These are phyloP conservation scores for Dryadomyces quercus-mongolicae DNA, from an alignment of 2,329 filamentous ascomycete genomes.

Conservation along the genomic window DNA sequence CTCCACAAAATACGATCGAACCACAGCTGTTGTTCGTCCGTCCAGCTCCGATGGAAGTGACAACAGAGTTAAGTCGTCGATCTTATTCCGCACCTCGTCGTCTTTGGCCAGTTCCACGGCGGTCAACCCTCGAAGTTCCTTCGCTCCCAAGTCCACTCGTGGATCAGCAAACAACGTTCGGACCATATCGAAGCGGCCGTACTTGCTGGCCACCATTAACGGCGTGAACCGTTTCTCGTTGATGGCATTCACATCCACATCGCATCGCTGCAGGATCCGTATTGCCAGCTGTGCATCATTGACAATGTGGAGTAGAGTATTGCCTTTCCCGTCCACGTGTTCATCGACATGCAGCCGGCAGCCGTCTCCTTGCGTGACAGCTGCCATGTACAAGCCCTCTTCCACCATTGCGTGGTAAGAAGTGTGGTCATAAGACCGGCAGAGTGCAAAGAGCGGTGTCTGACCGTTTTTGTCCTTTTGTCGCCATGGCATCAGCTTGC, in stretches of 20 bases:
- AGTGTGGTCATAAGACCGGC: slow-evolving; percentile 86
- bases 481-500: slow-evolving; percentile 71
- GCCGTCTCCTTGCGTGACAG: slow-evolving; percentile 61
- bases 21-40: slow-evolving; percentile 79
- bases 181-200: slow-evolving; percentile 88
- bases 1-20: slow-evolving; percentile 93
- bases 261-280: slow-evolving; percentile 68
- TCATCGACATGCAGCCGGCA: slow-evolving; percentile 80
- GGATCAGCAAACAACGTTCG: slow-evolving; percentile 77
- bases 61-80: slow-evolving; percentile 85
- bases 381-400: slow-evolving; percentile 63
- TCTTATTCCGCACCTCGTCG: slow-evolving; percentile 90
- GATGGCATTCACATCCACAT: slow-evolving; percentile 89
- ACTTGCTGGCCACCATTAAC: slow-evolving; percentile 97
- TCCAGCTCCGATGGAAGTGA: slow-evolving; percentile 60
- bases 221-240: slow-evolving; percentile 94
- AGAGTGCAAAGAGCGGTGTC: slow-evolving; percentile 92
- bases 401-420: slow-evolving; percentile 83
- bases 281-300: slow-evolving; percentile 70
- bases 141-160: slow-evolving; percentile 72
- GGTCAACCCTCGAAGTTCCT: slow-evolving; percentile 78
- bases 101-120: slow-evolving; percentile 96
- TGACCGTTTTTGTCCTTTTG: slow-evolving; percentile 93
- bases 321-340: slow-evolving; percentile 85
- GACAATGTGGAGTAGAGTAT: slow-evolving; percentile 90